Evolutionary conservation across 257 asterid species (phyloP).

Genomic region (Ilex aquifolium): DNA sequence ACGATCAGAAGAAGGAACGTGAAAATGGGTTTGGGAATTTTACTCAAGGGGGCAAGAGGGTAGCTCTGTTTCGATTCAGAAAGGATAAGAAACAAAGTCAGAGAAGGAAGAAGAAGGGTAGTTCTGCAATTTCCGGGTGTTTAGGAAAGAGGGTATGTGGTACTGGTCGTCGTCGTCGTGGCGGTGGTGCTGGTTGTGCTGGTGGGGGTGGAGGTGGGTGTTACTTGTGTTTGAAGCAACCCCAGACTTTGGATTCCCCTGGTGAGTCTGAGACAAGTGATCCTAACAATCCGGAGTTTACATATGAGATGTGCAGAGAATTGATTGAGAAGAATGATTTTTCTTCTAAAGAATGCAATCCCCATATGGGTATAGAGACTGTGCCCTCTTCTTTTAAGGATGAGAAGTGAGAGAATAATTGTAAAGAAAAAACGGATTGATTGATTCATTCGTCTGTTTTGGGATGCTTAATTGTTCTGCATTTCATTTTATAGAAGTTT

Average conservation of each 20-base stretch:
- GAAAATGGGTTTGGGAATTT: not conserved
- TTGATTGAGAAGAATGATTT: slow-evolving; percentile 83
- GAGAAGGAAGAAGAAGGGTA: slow-evolving; percentile 32
- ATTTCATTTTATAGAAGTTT: too few species aligned
- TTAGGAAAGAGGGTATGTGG: too few species aligned
- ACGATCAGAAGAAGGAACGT: slow-evolving; percentile 16
- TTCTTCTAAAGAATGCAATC: slow-evolving; percentile 64
- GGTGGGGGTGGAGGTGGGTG: slow-evolving; percentile 10
- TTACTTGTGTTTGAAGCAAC: slow-evolving; percentile 45
- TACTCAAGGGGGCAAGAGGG: slow-evolving; percentile 24
- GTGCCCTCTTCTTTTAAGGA: not conserved
- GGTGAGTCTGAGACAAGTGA: slow-evolving; percentile 80
- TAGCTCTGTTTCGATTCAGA: slow-evolving; percentile 23
- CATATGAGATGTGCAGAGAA: slow-evolving; percentile 49
- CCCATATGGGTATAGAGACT: slow-evolving; percentile 36
- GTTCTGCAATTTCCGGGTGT: slow-evolving; percentile 23
- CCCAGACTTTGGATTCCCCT: slow-evolving; percentile 48
- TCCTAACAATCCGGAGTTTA: slow-evolving; percentile 71
- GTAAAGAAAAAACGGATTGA: too few species aligned
- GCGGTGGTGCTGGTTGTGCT: too few species aligned
- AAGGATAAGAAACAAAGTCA: slow-evolving; percentile 35
- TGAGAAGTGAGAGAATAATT: not conserved
- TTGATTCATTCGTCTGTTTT: too few species aligned
- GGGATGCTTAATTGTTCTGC: too few species aligned
- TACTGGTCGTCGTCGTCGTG: too few species aligned